Percentiles rank a stretch among this genome's conserved stretches.
Conservation (phyloP, 805 yeast genomes). For the Jamesozyma piceae region DNA sequence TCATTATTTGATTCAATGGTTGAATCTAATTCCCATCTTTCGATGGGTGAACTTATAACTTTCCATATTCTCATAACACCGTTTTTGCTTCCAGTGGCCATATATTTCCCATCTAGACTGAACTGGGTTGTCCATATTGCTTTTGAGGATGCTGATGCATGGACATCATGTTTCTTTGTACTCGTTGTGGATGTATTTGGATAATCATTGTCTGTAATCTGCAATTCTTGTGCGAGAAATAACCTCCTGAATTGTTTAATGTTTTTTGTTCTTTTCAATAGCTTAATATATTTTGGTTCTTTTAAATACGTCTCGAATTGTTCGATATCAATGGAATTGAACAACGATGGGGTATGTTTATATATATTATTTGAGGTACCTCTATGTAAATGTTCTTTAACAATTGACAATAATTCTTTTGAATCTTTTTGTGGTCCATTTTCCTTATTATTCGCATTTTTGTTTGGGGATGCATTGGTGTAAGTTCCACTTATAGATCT, state of each 20-base stretch:
- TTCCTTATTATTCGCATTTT: not conserved
- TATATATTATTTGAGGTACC: not conserved
- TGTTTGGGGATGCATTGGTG: too few species aligned
- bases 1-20: conserved; percentile 10
- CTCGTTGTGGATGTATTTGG: not conserved
- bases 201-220: not conserved
- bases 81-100: conserved; percentile 81
- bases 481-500: not conserved
- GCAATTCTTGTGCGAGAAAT: conserved; percentile 58
- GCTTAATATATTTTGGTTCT: conserved; percentile 48
- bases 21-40: conserved; percentile 41
- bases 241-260: conserved; percentile 43
- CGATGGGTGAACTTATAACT: conserved; percentile 64
- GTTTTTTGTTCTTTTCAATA: conserved; percentile 38
- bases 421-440: not conserved
- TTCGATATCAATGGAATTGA: conserved; percentile 29
- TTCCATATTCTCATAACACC: conserved; percentile 65
- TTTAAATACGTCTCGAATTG: conserved; percentile 36
- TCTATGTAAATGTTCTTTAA: conserved; percentile 11
- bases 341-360: not conserved
- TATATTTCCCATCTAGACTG: conserved; percentile 67
- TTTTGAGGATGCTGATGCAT: conserved; percentile 3
- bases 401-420: conserved; percentile 9
- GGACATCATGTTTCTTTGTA: conserved; percentile 1
- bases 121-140: conserved; percentile 70